phyloP scores from a whole-genome alignment of 2,329 filamentous ascomycete species.

The Ophiostoma piceae region DNA sequence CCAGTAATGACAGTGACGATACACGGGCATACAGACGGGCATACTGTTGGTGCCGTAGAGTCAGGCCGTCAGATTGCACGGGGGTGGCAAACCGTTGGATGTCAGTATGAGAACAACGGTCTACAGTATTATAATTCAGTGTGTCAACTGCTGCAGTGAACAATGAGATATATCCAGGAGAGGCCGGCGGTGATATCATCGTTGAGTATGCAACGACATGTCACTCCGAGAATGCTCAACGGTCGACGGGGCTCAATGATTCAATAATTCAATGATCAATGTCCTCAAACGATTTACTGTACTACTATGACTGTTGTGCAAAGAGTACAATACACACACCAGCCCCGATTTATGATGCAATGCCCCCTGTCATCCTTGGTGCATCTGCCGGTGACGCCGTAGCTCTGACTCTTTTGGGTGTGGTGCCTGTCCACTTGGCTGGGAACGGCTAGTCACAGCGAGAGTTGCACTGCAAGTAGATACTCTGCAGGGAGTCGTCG shows the following conservation, averaged over 20 bases:
- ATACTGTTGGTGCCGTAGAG: not conserved
- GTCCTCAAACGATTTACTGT: not conserved
- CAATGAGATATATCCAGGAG: not conserved
- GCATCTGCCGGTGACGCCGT: conserved; percentile 25
- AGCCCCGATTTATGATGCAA: conserved; percentile 22
- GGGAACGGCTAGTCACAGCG: conserved; percentile 17
- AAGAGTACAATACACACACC: not conserved
- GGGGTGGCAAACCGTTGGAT: conserved; percentile 18
- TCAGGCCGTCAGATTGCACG: not conserved
- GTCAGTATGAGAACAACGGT: not conserved
- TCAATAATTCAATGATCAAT: no score
- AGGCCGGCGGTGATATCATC: not conserved
- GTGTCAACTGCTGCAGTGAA: no score
- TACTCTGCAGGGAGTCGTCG: not conserved
- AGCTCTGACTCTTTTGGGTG: conserved; percentile 15
- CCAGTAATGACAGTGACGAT: not conserved
- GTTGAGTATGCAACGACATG: not conserved
- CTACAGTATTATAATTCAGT: no score
- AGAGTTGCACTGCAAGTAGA: not conserved
- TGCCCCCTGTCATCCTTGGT: conserved; percentile 15
- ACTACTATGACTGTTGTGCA: not conserved
- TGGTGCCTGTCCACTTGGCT: conserved; percentile 21
- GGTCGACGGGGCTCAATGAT: no score
- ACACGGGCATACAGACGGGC: no score
- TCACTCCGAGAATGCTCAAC: not conserved